Evolutionary conservation across 331 rosid species (phyloP), one percentile per base, ranked within the genome.

Genomic region (Dryas integrifolia): DNA sequence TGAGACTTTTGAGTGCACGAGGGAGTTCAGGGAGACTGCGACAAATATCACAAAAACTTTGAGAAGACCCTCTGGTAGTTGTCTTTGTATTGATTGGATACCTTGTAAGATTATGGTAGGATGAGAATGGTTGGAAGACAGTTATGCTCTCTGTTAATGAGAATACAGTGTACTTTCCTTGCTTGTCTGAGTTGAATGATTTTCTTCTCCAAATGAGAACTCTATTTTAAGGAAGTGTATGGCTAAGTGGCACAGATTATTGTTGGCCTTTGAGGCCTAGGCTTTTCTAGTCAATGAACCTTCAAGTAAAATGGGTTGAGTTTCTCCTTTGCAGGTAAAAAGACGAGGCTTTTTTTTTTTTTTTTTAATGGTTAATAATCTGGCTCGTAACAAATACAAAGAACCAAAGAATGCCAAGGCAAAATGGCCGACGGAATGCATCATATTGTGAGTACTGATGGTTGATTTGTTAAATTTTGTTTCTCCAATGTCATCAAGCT

Each of bases 41-140:
- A 65, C 53, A 55, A 1, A 24, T 18, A 46, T 55, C 61, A 9
- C 40, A 40, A 5, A 11, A 53, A 13, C 43, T 46, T 55, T 18
- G 2, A 15, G 57, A 67, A 43, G 67, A 18, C 14, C 38, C 21
- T 77, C 35, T 46, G 72, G 40, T 43, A 52, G 48, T 60, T 48
- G 15, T 3, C 51, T 10, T 49, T 48, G 48, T 63, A n/a, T n/a
- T n/a, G 35, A 44, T n/a, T 39, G 35, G 40, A 2, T 38, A 21
- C 26, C 12, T 61, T 6, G 47, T 11, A 43, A 50, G 14, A 24
- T 21, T 5, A 51, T 49, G 48, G 13, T 58, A 57, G 14, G 75
- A 30, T n/a, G 51, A 49, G 61, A 12, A 2, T 39, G 67, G 7
- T 1, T 39, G 67, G 15, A 14, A 59, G 18, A 61, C 46, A 6